A percentile compares a stretch with the other conserved stretches of the same genome.
Conservation (phyloP, 2,329 filamentous ascomycete species). For the Mariannaea sp. region DNA sequence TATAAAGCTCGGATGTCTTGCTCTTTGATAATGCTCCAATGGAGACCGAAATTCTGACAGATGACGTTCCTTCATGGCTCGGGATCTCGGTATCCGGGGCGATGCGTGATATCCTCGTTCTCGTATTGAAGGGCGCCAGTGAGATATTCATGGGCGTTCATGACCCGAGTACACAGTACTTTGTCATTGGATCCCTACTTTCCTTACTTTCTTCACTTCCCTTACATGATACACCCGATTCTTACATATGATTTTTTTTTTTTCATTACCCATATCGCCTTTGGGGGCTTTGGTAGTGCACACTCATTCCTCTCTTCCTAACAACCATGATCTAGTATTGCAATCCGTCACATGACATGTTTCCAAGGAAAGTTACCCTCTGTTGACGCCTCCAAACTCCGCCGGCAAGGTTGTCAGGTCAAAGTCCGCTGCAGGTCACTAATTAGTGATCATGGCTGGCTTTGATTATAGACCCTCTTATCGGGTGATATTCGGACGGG, state of each 20-base stretch:
- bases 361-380: slow-evolving; percentile 5
- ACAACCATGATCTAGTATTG: not conserved
- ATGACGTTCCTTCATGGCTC: not conserved
- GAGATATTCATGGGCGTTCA: not conserved
- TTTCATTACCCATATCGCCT: too few relatives aligned
- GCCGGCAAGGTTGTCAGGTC: not conserved
- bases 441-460: slow-evolving; percentile 18
- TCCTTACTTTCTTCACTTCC: too few relatives aligned
- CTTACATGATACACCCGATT: too few relatives aligned
- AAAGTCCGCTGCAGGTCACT: not conserved
- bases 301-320: not conserved
- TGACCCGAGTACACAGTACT: slow-evolving; percentile 9
- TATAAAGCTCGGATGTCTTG: not conserved
- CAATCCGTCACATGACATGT: slow-evolving; percentile 2
- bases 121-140: slow-evolving; percentile 11
- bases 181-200: too few relatives aligned
- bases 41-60: not conserved
- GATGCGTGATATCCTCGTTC: slow-evolving; percentile 4
- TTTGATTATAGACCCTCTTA: slow-evolving; percentile 11
- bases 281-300: not conserved
- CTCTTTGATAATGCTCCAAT: too few relatives aligned
- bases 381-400: not conserved
- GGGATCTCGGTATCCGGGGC: slow-evolving; percentile 5
- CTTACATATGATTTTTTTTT: too few relatives aligned
- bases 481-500: slow-evolving; percentile 33